Evolutionary conservation across 2,329 filamentous ascomycete species (phyloP), one percentile per base, ranked within the genome.

Genomic region (Fusarium hainanense): DNA sequence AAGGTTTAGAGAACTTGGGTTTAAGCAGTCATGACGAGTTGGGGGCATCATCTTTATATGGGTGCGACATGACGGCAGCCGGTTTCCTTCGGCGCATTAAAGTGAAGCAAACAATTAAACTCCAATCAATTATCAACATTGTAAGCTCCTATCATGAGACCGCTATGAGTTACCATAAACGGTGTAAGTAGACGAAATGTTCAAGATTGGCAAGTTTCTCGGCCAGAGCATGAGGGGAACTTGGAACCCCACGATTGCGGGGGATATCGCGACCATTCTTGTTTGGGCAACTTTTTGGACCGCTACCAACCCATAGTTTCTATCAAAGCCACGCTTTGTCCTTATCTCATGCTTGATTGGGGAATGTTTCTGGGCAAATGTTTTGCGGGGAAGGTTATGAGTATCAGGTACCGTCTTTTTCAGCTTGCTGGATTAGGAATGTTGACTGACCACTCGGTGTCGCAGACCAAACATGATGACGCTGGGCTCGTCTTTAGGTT

Each of bases 271-370:
- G 10, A 32, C 68, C 61, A 68, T 46, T 30, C 68, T 64, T 21
- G 21, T 61, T 66, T 54, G 37, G 68, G 68, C 20, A 70, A 70
- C 27, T 68, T 70, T 70, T 68, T 58, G 18, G 68, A 34, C 63
- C 63, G 49, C 21, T 63, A 16, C 9, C 60, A 47, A 47, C 54
- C 52, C 59, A 30, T 52, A 25, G 27, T 34, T 30, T 50, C 21
- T 14, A 27, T 25, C 12, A 25, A 51, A n/a, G 40, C 30, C 20
- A 27, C 10, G 16, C 10, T 40, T 18, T 50, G 47, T 37, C 23
- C 63, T 54, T 65, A 61, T 50, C 59, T 65, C n/a, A 62, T 56
- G 48, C 67, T 56, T 23, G 16, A 63, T 70, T 10, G n/a, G 63
- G 67, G 34, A 14, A 65, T 68, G 18, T 54, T 56, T 68, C 43